These are phyloP conservation scores for Ceratocystis ficicola DNA, from an alignment of 2,329 filamentous ascomycete genomes.

Conservation along the genomic window DNA sequence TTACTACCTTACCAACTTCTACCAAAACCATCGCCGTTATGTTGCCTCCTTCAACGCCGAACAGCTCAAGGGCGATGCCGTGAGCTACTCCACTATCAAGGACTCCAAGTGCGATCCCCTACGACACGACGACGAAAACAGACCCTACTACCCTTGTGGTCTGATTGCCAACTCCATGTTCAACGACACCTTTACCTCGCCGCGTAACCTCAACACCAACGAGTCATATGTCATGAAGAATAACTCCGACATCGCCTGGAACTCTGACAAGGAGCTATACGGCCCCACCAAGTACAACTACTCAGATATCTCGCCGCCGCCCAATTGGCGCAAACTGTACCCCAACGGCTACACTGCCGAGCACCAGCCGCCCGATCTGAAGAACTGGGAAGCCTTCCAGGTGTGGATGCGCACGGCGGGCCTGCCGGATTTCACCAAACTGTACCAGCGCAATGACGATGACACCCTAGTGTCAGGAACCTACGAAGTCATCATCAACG, in stretches of 20 bases:
- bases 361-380: conserved; percentile 57
- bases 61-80: conserved; percentile 62
- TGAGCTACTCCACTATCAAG: conserved; percentile 48
- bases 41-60: conserved; percentile 76
- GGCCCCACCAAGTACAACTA: conserved; percentile 53
- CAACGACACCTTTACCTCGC: conserved; percentile 74
- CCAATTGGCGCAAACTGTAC: conserved; percentile 68
- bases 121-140: conserved; percentile 38
- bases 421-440: conserved; percentile 85
- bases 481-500: conserved; percentile 65
- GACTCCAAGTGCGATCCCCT: conserved; percentile 66
- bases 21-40: conserved; percentile 96
- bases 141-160: conserved; percentile 85
- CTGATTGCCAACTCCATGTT: conserved; percentile 94
- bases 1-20: conserved; percentile 94
- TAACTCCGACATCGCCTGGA: conserved; percentile 70
- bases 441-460: conserved; percentile 71
- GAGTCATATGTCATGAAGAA: conserved; percentile 63
- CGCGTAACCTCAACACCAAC: conserved; percentile 45
- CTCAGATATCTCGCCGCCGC: conserved; percentile 62
- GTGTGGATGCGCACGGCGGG: conserved; percentile 99
- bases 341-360: conserved; percentile 55
- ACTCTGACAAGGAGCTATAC: conserved; percentile 70
- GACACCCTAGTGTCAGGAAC: conserved; percentile 53
- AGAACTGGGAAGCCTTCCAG: conserved; percentile 73